Base-by-base conservation (phyloP, 805 yeast genomes). In the Zygotorulaspora sp. region DNA sequence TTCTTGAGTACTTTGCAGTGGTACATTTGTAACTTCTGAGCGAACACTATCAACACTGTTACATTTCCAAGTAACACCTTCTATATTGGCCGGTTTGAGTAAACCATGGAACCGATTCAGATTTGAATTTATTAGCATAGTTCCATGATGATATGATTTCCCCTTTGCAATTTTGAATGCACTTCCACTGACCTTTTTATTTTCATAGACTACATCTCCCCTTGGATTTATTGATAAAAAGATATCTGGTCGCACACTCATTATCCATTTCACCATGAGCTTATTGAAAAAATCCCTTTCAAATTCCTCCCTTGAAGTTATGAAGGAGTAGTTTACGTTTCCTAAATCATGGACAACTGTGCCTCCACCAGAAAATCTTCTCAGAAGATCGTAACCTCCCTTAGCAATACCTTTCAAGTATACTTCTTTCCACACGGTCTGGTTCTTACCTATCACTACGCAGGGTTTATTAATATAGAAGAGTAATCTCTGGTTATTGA, bases 371-470 rank as follows among this genome's bases (percentile, higher is more conserved):
- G 92, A 80, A 32, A 74, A 66, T 39, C 99, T 68, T 49, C 99
- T 68, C 5, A 92, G 56, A 6, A 89, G 54, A 0, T 95, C 90
- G 17, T 85, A 70, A 2, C 66, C 65, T 3, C 74, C 58, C 1
- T 66, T 48, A 3, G 70, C 63, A 4, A 84, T 63, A 10, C 76
- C 53, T 0, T 76, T 70, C 2, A 92, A 40, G 50, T 85, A 83
- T 26, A 79, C 72, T 57, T 92, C 99, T 41, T 78, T 75, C 86
- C 90, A 90, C 2, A 96, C 95, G 46, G 88, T 92, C 61, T 92
- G 99, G 55, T 92, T 92, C 54, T 94, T 87, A 0, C 99, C 99
- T 9, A 92, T 69, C 2, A 92, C 95, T n/a, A 88, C 86, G 58
- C 96, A 85, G 1, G 90, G 86, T 2, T 75, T 58, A 56, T 92